These are phyloP conservation scores for Phaseolus coccineus DNA, from an alignment of 331 rosid species.

Conservation along the genomic window DNA sequence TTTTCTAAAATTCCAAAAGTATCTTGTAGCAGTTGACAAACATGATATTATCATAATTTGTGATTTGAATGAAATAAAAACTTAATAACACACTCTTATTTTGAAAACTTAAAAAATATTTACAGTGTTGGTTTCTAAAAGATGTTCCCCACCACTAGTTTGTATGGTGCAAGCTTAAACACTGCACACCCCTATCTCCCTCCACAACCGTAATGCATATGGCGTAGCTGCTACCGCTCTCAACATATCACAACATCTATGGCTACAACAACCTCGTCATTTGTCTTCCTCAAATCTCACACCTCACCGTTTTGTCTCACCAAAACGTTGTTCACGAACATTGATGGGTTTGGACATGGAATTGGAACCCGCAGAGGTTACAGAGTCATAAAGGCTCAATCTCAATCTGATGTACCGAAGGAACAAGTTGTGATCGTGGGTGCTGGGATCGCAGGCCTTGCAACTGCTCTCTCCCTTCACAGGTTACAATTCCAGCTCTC, in stretches of 20 bases:
- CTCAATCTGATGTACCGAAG: slow-evolving; percentile 17
- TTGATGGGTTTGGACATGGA: slow-evolving; percentile 26
- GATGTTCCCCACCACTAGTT: slow-evolving; percentile 35
- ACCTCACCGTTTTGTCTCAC: slow-evolving; percentile 22
- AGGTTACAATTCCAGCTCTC: slow-evolving; percentile 25
- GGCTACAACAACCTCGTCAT: slow-evolving; percentile 50
- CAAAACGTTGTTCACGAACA: slow-evolving; percentile 3
- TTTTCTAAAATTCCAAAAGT: no score
- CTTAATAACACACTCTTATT: neutral
- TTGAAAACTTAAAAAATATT: neutral
- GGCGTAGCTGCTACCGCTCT: neutral
- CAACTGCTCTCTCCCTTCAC: slow-evolving; percentile 41
- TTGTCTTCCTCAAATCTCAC: slow-evolving; percentile 41
- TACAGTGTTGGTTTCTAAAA: neutral
- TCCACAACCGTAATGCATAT: neutral
- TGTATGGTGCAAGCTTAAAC: slow-evolving; percentile 32
- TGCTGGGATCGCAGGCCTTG: slow-evolving; percentile 55
- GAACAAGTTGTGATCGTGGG: slow-evolving; percentile 49
- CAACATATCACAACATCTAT: slow-evolving; percentile 7
- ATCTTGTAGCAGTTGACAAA: no score
- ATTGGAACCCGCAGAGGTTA: neutral
- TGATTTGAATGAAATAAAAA: no score
- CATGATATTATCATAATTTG: no score
- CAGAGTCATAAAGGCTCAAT: slow-evolving; percentile 38
- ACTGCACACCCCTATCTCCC: neutral